Base-by-base conservation (phyloP, 2,329 filamentous ascomycete genomes). In the Exophiala calicioides region DNA sequence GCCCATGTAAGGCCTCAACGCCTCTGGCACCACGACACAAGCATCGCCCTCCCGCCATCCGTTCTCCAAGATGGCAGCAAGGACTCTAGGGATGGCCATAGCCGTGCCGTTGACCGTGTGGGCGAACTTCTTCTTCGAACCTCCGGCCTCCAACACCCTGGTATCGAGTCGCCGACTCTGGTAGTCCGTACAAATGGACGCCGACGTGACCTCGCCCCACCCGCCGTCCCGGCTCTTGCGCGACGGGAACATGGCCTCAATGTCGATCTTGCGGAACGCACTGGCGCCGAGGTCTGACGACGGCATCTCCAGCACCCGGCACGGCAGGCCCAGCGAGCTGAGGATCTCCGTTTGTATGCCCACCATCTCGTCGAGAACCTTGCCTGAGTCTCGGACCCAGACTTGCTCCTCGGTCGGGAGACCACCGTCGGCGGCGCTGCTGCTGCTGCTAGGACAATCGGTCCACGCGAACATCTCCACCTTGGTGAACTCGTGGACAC, bases 391-490 rank as follows among this genome's bases (percentile, higher is more conserved):
- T 39, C 54, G 35, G 29, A 52, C 47, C 37, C 44, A 34, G 27
- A 51, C 5, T 35, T 39, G 7, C 60, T 56, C 13, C 44, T 46
- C 27, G n/a, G n/a, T n/a, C n/a, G n/a, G n/a, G n/a, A n/a, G n/a
- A n/a, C n/a, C n/a, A n/a, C n/a, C n/a, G n/a, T n/a, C n/a, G n/a
- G n/a, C n/a, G n/a, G n/a, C n/a, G n/a, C n/a, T n/a, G n/a, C n/a
- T n/a, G 8, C 58, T 47, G 12, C 51, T 63, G 23, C 81, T 75
- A 1, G 87, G 81, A 26, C 59, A 65, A 21, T 77, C 60, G 3
- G 88, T 86, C 93, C 93, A 98, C 0, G 86, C 90, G 65, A 98
- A 97, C 76, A 98, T 84, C 68, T 98, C 93, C 0, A 98, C 91
- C 67, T 98, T 98, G 20, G 90, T 95, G 69, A 98, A 98, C 69